Base-by-base conservation (phyloP, 257 asterid species). In the Haberlea rhodopensis region DNA sequence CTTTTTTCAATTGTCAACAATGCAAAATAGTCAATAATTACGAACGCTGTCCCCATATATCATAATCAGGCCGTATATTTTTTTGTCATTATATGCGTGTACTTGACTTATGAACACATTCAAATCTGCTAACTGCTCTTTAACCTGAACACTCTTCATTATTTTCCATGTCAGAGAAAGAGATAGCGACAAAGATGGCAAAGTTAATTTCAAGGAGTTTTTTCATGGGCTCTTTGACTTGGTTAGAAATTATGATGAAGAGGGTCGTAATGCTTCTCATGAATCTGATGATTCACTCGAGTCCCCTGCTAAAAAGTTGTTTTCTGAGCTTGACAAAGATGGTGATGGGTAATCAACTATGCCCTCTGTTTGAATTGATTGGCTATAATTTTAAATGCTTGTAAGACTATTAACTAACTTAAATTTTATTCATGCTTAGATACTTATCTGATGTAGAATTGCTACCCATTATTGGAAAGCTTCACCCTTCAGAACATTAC, bases 401-500 rank as follows among this genome's bases (percentile, higher is more conserved):
- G 75, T 51, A 48, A 45, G 60, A 62, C 11, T 32, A 24, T 23
- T 45, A 43, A 5, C 60, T 61, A 53, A 74, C 63, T 21, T 22
- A 52, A 45, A 63, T 66, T 13, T 62, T 48, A 32, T 64, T 32
- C 71, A 22, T 70, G 31, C 57, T 69, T 76, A 92, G 99, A 60
- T 79, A 77, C 77, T 77, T 92, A 78, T 85, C 96, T 51, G 95
- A 85, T 26, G 68, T 58, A 56, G 99, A 92, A 70, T 71, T 92
- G 77, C 84, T 87, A 59, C 95, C 95, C 28, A 66, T 89, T 52
- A 89, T 89, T 55, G 95, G 84, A 63, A 90, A 87, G 75, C 83
- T 92, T 73, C 99, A 92, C 76, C 99, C 97, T 2, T 77, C 97
- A 6, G 99, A 89, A 76, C 85, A 65, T 53, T 82, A 89, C 70